These are phyloP conservation scores for Exophiala sp. DNA, from an alignment of 2,329 filamentous ascomycete genomes.

Conservation along the genomic window DNA sequence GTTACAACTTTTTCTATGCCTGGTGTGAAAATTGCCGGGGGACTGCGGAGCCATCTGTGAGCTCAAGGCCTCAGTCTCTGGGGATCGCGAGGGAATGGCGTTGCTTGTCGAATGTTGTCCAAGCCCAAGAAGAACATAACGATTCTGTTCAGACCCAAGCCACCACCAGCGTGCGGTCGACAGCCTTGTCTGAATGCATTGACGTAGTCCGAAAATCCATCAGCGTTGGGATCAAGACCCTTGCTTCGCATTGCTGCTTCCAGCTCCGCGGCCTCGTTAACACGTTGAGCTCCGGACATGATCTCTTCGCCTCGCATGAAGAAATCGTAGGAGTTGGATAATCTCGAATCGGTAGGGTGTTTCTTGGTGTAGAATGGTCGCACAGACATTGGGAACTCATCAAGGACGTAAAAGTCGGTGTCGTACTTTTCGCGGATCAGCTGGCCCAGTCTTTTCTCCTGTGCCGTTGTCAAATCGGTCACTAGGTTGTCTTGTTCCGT, in stretches of 20 bases:
- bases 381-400: constrained; percentile 88
- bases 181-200: constrained; percentile 63
- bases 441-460: constrained; percentile 70
- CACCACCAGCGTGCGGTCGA: constrained; percentile 62
- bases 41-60: neutral
- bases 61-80: constrained; percentile 48
- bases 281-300: constrained; percentile 64
- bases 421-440: constrained; percentile 84
- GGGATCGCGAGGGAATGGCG: constrained; percentile 63
- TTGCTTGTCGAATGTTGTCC: constrained; percentile 60
- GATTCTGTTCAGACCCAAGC: constrained; percentile 63
- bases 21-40: neutral
- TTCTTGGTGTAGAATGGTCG: constrained; percentile 92
- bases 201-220: constrained; percentile 62
- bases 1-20: neutral
- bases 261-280: constrained; percentile 59
- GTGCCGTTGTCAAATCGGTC: constrained; percentile 47
- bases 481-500: constrained; percentile 48
- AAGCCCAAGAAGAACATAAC: constrained; percentile 65
- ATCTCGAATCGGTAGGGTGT: constrained; percentile 61
- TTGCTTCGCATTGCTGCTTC: constrained; percentile 57
- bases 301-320: constrained; percentile 70
- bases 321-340: constrained; percentile 68
- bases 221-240: constrained; percentile 56
- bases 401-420: constrained; percentile 94